Base-by-base conservation (phyloP, 495 filamentous ascomycete species). In the Glutinoglossum americanum region DNA sequence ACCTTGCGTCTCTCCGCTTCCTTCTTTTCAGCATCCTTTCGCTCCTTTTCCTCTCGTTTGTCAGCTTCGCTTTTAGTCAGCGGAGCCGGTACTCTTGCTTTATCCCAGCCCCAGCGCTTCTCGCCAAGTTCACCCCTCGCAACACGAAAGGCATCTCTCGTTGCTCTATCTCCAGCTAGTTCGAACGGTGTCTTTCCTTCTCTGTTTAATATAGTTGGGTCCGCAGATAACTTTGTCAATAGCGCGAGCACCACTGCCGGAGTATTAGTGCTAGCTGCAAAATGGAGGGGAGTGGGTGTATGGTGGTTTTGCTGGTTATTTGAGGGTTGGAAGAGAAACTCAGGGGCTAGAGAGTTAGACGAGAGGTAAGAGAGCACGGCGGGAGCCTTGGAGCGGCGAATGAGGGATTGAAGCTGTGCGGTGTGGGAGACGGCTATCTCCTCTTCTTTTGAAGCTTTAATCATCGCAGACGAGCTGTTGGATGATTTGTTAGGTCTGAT, bases 61-160 rank as follows among this genome's bases (percentile, higher is more conserved):
- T 85, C 84, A 0, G 78, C 82, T 51, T 94, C 85, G 4, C 72
- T 67, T 60, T 76, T 80, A 4, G 77, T 80, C 8, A 98, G 66
- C 0, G 82, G 71, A 0, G 79, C 64, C 0, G 90, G 88, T 0
- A 97, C 79, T 21, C 74, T 73, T 1, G 87, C 83, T 0, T 67
- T 70, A 1, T 81, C 75, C 93, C 93, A 98, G 66, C 88, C 76
- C 85, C 85, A 95, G 5, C 65, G 67, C 0, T 63, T 62, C 64
- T 92, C 89, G 1, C 89, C 89, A 0, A 96, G 72, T 63, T 90
- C 83, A 49, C 76, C 73, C 9, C 92, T 81, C 0, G 89, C 87
- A 25, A 96, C 75, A 3, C 93, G 84, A 72, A 98, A 98, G 4
- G 88, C 86, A 63, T 97, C 90, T 0, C 92, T 79, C 0, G 89